Evolutionary conservation across 306 rosid genomes (phyloP).

Genomic region (Begonia masoniana): DNA sequence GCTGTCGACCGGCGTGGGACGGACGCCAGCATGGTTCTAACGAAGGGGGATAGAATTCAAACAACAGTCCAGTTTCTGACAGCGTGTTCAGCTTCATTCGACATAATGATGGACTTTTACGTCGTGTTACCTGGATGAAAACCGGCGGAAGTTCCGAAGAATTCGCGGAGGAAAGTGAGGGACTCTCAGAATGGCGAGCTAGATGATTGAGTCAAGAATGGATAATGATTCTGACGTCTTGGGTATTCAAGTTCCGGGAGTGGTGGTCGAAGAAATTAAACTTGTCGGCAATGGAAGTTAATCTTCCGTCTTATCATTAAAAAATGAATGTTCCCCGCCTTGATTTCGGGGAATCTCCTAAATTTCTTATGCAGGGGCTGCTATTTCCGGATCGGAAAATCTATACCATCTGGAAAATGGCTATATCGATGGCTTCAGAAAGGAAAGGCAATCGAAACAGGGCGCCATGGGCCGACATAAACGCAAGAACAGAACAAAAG

Average conservation of each 20-base stretch:
- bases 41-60: constrained; percentile 57
- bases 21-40: constrained; percentile 56
- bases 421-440: constrained; percentile 46
- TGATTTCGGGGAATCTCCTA: constrained; percentile 2
- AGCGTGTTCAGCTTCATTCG: constrained; percentile 38
- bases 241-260: constrained; percentile 82
- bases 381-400: constrained; percentile 56
- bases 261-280: constrained; percentile 83
- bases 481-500: constrained; percentile 38
- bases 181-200: constrained; percentile 45
- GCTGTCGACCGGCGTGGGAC: constrained; percentile 75
- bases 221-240: constrained; percentile 78
- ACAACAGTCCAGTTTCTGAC: constrained; percentile 60
- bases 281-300: constrained; percentile 56
- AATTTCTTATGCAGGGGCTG: constrained; percentile 47
- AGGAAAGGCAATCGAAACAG: constrained; percentile 52
- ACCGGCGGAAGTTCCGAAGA: constrained; percentile 35
- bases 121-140: constrained; percentile 62
- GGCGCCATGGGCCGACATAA: constrained; percentile 65
- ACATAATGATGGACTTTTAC: constrained; percentile 64
- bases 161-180: constrained; percentile 62
- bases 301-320: background rate
- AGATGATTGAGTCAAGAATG: constrained; percentile 71
- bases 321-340: background rate
- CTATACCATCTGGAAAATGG: constrained; percentile 52